A percentile compares a stretch with the other conserved stretches of the same genome.
Evolutionary conservation across 2,329 filamentous ascomycete genomes (phyloP).

Genomic region (Xylariaceae sp.): DNA sequence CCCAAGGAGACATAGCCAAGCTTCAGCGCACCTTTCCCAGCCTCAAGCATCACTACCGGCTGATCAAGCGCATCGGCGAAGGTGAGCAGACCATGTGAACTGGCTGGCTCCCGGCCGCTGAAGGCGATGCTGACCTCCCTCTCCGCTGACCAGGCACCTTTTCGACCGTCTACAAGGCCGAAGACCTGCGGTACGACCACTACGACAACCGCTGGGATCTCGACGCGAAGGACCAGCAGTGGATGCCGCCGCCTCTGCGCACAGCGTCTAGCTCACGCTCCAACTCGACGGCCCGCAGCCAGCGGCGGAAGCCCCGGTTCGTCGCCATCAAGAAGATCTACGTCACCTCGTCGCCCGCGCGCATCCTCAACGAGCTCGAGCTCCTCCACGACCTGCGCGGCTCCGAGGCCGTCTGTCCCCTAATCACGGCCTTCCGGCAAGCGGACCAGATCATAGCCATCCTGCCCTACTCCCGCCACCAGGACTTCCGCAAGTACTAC

Average conservation of each 20-base stretch:
- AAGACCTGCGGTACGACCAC: constrained; percentile 77
- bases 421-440: constrained; percentile 94
- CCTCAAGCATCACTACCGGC: constrained; percentile 74
- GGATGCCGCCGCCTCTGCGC: constrained; percentile 61
- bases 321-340: constrained; percentile 99
- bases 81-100: constrained; percentile 40
- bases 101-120: not conserved
- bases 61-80: constrained; percentile 97
- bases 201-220: constrained; percentile 86
- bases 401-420: constrained; percentile 79
- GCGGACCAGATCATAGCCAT: constrained; percentile 94
- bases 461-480: constrained; percentile 89
- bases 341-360: constrained; percentile 86
- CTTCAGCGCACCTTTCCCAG: constrained; percentile 76
- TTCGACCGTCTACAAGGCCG: constrained; percentile 97
- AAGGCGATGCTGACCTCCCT: constrained; percentile 1
- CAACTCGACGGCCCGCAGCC: constrained; percentile 26
- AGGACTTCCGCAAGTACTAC: constrained; percentile 93
- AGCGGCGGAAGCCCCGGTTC: constrained; percentile 56
- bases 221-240: constrained; percentile 55
- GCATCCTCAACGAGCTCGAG: constrained; percentile 94
- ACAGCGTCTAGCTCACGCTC: constrained; percentile 35
- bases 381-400: constrained; percentile 79
- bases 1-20: constrained; percentile 80
- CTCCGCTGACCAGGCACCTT: constrained; percentile 68